phyloP scores from a whole-genome alignment of 371 early-diverging fungal genomes.

The Fennellomyces sp. region DNA sequence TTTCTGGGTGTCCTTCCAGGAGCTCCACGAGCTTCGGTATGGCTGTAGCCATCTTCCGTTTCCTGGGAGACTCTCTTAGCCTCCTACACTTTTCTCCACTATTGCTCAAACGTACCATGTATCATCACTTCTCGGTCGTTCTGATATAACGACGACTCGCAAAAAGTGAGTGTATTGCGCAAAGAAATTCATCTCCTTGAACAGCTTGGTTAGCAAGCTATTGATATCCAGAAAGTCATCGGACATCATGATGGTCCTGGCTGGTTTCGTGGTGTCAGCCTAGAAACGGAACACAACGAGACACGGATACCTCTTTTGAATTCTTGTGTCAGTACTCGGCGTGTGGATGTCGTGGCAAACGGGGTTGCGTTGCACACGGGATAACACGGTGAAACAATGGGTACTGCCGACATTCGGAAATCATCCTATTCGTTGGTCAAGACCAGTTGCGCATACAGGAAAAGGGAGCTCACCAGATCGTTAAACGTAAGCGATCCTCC shows the following conservation, averaged over 20 bases:
- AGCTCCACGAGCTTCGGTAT: slow-evolving; percentile 30
- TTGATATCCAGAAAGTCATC: neutral
- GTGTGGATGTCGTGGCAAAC: slow-evolving; percentile 36
- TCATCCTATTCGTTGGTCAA: too few species aligned
- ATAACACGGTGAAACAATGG: slow-evolving; percentile 49
- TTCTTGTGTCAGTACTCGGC: slow-evolving; percentile 29
- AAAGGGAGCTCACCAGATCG: neutral
- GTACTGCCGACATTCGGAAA: slow-evolving; percentile 35
- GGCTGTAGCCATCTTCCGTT: slow-evolving; percentile 32
- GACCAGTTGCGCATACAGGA: too few species aligned
- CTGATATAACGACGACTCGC: slow-evolving; percentile 23
- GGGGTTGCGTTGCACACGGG: slow-evolving; percentile 38
- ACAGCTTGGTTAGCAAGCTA: slow-evolving; percentile 24
- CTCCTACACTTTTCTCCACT: too few species aligned
- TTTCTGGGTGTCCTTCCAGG: slow-evolving; percentile 16
- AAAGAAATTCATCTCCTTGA: slow-evolving; percentile 26
- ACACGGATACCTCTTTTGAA: slow-evolving; percentile 9
- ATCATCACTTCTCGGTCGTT: slow-evolving; percentile 30
- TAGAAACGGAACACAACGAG: too few species aligned
- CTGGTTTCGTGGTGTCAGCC: too few species aligned
- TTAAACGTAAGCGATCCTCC: neutral
- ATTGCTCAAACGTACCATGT: slow-evolving; percentile 29
- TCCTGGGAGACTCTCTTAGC: slow-evolving; percentile 18
- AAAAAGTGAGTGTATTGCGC: slow-evolving; percentile 30
- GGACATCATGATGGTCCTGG: neutral